Evolutionary conservation across 1,284 basidiomycete species (phyloP), one percentile per base, ranked within the genome.

Genomic region (Cryptococcus sp.): DNA sequence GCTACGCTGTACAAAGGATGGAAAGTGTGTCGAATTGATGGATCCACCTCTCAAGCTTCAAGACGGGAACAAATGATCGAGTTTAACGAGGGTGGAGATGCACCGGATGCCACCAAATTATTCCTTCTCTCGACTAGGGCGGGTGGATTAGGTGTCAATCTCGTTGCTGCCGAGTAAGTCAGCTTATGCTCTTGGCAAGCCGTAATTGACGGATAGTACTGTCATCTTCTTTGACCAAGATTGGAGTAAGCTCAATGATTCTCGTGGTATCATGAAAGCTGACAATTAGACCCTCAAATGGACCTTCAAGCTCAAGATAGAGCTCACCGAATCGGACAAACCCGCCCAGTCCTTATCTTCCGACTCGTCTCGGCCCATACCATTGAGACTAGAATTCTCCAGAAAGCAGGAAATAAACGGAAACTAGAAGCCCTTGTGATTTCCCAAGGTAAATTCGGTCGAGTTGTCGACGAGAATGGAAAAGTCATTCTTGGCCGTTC

Each of bases 151-250:
- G 90, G 90, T 11, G 87, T 98, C 68, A 97, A 94, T 66, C 80
- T 98, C 46, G 86, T 88, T 2, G 88, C 89, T 1, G 94, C 94
- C 0, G 94, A 98, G 55, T 70, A 55, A 48, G 76, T 76, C 44
- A 64, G 71, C 48, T 68, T 76, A 46, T 55, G 59, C 32, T 43
- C 22, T 19, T 25, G 3, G 52, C 39, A 7, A 22, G 14, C 34
- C 25, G n/a, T 28, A 39, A n/a, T 1, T 24, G 19, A 16, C 13
- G 21, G 21, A 13, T 36, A 63, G 61, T 68, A 92, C 90, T 0
- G 90, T 93, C 52, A 89, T 93, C 52, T 91, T 93, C 74, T 97
- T 92, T 66, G 92, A 96, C 66, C 88, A 91, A 65, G 92, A 96
- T 69, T 94, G 92, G 91, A 76, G 87, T 88, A 69, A 55, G 81